Conservation (phyloP, 2,329 filamentous ascomycete species). For the Penicillium sp. region DNA sequence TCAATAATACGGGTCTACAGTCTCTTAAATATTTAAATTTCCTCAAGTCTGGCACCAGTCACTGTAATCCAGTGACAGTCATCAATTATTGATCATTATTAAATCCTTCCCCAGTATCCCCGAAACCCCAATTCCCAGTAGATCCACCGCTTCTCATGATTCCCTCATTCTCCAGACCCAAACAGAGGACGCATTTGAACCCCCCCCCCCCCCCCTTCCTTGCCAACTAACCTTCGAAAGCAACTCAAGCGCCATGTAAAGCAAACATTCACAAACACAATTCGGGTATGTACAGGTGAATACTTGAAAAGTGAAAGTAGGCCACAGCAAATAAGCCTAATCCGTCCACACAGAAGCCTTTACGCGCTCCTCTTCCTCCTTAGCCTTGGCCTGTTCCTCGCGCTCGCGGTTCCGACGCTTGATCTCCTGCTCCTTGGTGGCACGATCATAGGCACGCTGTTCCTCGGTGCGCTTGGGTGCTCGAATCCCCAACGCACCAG, state of each 20-base stretch:
- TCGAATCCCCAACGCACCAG: conserved; percentile 77
- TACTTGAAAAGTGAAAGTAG: conserved; percentile 1
- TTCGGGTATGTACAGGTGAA: conserved; percentile 13
- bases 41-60: not conserved
- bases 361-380: conserved; percentile 67
- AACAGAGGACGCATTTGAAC: not conserved
- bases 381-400: conserved; percentile 61
- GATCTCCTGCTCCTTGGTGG: conserved; percentile 79
- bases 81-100: not conserved
- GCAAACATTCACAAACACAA: not conserved
- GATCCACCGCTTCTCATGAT: not conserved
- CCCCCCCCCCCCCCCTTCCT: not conserved
- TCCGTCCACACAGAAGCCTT: conserved; percentile 85
- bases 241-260: conserved; percentile 1
- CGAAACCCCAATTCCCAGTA: not conserved
- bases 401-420: conserved; percentile 71
- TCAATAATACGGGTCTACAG: conserved; percentile 1
- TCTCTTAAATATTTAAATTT: not conserved
- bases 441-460: conserved; percentile 80
- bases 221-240: not conserved
- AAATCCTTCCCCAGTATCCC: not conserved
- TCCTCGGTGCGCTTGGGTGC: conserved; percentile 82
- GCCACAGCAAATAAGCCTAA: conserved; percentile 25
- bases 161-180: not conserved
- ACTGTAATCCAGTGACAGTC: not conserved